A percentile compares a stretch with the other conserved stretches of the same genome.
Conservation (phyloP, 1,284 basidiomycete genomes). For the Ganoderma lucidum region DNA sequence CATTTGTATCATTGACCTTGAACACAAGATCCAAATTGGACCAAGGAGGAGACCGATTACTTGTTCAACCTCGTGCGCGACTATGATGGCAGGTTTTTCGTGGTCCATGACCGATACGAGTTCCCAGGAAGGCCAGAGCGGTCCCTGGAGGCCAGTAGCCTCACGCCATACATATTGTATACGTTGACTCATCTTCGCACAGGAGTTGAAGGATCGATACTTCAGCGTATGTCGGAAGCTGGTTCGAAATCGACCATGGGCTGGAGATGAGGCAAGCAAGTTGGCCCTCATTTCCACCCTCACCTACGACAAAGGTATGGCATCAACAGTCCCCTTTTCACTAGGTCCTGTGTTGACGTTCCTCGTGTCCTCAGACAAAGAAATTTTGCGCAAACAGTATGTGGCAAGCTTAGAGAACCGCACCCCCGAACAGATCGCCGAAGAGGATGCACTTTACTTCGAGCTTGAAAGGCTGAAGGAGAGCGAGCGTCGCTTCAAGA, state of each 20-base stretch:
- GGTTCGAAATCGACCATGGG: slow-evolving; percentile 84
- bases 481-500: slow-evolving; percentile 87
- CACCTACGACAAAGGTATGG: slow-evolving; percentile 84
- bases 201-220: slow-evolving; percentile 97
- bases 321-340: not conserved
- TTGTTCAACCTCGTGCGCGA: slow-evolving; percentile 84
- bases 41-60: slow-evolving; percentile 95
- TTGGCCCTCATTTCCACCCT: slow-evolving; percentile 74
- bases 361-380: slow-evolving; percentile 68
- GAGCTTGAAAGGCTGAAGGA: slow-evolving; percentile 96
- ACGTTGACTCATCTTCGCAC: slow-evolving; percentile 11
- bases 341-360: not conserved
- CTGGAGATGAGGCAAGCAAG: slow-evolving; percentile 80
- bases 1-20: not conserved
- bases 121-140: slow-evolving; percentile 63
- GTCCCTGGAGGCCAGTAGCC: slow-evolving; percentile 68
- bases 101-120: slow-evolving; percentile 92
- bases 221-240: slow-evolving; percentile 93
- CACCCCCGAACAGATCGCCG: slow-evolving; percentile 88
- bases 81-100: slow-evolving; percentile 92
- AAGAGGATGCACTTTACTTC: slow-evolving; percentile 96
- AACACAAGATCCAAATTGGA: slow-evolving; percentile 82
- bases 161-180: not conserved
- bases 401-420: slow-evolving; percentile 87
- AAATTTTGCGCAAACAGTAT: slow-evolving; percentile 90